Conservation (phyloP, 768 basidiomycete species). For the Botryobasidium botryosum region DNA sequence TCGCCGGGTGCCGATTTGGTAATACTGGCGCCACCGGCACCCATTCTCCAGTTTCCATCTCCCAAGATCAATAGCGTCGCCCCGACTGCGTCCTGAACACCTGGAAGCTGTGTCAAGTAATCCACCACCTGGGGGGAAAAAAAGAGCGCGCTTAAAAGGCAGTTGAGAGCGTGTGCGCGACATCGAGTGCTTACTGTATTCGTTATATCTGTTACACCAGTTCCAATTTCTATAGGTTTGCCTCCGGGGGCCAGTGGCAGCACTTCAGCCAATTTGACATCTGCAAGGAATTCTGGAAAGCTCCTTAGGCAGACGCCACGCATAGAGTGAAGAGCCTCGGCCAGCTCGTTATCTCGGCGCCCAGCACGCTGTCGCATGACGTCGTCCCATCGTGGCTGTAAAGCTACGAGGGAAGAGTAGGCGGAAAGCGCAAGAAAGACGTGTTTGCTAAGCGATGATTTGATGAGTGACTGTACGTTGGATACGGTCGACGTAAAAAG, state of each 20-base stretch:
- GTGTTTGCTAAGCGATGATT: constrained; percentile 52
- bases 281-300: constrained; percentile 70
- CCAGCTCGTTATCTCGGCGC: constrained; percentile 43
- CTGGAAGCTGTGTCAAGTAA: constrained; percentile 53
- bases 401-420: constrained; percentile 35
- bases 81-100: constrained; percentile 49
- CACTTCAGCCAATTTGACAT: constrained; percentile 48
- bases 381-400: constrained; percentile 51
- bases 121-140: constrained; percentile 36
- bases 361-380: constrained; percentile 34
- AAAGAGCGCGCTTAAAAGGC: no score
- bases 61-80: constrained; percentile 53
- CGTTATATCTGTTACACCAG: constrained; percentile 37
- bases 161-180: no score
- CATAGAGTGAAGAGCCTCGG: constrained; percentile 48
- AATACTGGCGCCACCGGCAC: constrained; percentile 38
- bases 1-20: constrained; percentile 32
- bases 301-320: constrained; percentile 57
- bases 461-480: constrained; percentile 46
- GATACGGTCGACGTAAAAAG: constrained; percentile 50
- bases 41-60: constrained; percentile 88
- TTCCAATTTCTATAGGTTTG: constrained; percentile 42
- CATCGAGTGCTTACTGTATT: constrained; percentile 23
- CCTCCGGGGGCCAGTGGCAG: constrained; percentile 18
- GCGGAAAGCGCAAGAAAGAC: constrained; percentile 64